Percentiles rank a stretch among this genome's conserved stretches.
phyloP scores from a whole-genome alignment of 768 basidiomycete genomes.

The Phylloporus sp. region DNA sequence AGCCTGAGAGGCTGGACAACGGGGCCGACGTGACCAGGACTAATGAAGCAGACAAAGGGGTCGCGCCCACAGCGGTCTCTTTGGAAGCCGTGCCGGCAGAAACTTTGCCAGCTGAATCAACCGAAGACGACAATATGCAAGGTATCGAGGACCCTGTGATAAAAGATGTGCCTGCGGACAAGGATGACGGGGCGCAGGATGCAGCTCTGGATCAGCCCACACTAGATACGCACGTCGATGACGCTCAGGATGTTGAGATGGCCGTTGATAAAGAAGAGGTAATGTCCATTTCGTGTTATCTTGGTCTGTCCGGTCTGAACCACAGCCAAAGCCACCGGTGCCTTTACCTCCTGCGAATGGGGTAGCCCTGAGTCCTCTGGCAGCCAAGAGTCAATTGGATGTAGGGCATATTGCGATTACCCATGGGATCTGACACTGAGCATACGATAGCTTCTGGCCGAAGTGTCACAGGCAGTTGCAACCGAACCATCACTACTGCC shows the following conservation, averaged over 20 bases:
- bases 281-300: conserved; percentile 1
- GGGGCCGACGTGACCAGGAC: neutral
- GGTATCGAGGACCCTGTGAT: conserved; percentile 10
- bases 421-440: conserved; percentile 17
- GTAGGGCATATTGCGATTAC: conserved; percentile 18
- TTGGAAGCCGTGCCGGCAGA: neutral
- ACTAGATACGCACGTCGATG: conserved; percentile 3
- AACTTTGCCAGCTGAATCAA: neutral
- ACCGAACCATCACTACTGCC: conserved; percentile 26
- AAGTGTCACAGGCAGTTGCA: conserved; percentile 29
- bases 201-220: neutral
- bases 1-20: conserved; percentile 6
- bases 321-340: conserved; percentile 4
- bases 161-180: neutral
- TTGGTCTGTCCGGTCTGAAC: neutral
- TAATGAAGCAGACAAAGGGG: neutral
- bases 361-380: conserved; percentile 11
- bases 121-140: conserved; percentile 16
- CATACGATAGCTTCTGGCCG: conserved; percentile 23
- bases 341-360: neutral
- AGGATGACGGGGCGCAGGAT: neutral
- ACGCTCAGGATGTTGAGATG: conserved; percentile 10
- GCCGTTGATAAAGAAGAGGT: conserved; percentile 21
- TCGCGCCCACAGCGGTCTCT: neutral
- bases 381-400: conserved; percentile 25